phyloP scores from a whole-genome alignment of 106 monocot genomes.

The Xerophyta viscosa region DNA sequence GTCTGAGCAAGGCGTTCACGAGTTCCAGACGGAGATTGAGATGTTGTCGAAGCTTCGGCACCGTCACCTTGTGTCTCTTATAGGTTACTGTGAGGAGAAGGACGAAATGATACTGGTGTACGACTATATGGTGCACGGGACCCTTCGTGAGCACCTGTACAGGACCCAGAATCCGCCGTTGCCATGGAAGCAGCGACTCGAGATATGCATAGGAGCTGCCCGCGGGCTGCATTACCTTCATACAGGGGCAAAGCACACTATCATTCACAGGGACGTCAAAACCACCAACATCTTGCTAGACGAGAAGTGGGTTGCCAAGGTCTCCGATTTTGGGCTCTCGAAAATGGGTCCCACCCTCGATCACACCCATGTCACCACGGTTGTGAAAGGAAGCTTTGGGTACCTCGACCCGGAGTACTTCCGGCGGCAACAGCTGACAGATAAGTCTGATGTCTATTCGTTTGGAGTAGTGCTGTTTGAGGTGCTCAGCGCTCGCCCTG shows the following conservation, averaged over 20 bases:
- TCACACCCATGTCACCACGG: conserved; percentile 70
- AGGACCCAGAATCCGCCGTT: conserved; percentile 54
- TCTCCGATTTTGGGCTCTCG: conserved; percentile 76
- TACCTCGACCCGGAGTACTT: conserved; percentile 84
- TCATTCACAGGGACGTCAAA: conserved; percentile 88
- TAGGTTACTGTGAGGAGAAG: conserved; percentile 79
- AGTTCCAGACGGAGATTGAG: conserved; percentile 86
- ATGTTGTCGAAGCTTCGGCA: conserved; percentile 90
- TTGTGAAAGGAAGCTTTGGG: conserved; percentile 81
- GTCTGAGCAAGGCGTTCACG: conserved; percentile 67
- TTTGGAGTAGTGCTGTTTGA: conserved; percentile 80
- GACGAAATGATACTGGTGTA: conserved; percentile 84
- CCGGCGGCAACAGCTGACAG: conserved; percentile 72
- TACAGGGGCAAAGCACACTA: conserved; percentile 71
- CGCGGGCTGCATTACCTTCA: conserved; percentile 83
- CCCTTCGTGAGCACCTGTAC: conserved; percentile 72
- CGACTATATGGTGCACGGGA: conserved; percentile 71
- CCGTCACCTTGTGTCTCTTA: conserved; percentile 80
- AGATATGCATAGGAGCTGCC: conserved; percentile 91
- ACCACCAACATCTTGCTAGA: conserved; percentile 83
- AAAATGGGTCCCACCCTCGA: conserved; percentile 49
- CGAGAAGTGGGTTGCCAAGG: conserved; percentile 67
- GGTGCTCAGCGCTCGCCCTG: conserved; percentile 62
- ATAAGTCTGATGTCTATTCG: conserved; percentile 87
- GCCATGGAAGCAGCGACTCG: conserved; percentile 72